Evolutionary conservation across 2,329 filamentous ascomycete species (phyloP), one percentile per base, ranked within the genome.

Genomic region (Fusarium citri): DNA sequence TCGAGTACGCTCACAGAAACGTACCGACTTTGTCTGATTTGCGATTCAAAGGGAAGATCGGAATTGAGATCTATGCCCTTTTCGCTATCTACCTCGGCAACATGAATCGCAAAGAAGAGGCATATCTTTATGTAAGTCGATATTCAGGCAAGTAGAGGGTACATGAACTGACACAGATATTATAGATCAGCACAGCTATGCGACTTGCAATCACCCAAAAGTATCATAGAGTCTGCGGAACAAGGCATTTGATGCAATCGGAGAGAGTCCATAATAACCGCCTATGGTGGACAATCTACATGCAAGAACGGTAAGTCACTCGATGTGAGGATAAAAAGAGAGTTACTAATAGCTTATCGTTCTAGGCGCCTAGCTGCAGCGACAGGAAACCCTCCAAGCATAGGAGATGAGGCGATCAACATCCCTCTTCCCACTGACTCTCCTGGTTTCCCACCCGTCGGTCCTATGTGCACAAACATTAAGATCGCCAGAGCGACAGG

Each of bases 211-310:
- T 77, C 8, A 71, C 76, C 2, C 76, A 77, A 57, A 76, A 68
- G 11, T 77, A 76, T 37, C 74, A 77, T 25, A 72, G 76, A 42
- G 67, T 74, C 18, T 74, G 72, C 11, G 72, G 72, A 37, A 74
- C 72, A 5, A 67, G 71, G 25, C 72, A 74, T 18, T 34, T 74
- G 30, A 74, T 74, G 66, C 73, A 74, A 43, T 74, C 72, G 8
- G 72, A 74, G 28, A 71, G 68, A 46, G 71, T 74, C 3, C 74
- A 76, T 14, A 65, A 75, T 23, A 76, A 76, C 2, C 70, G 74
- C 8, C 63, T 76, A 18, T 76, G 73, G 72, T 76, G 75, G 75
- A 76, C 75, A 6, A 68, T 76, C 5, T 76, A 76, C 12, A 76
- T 76, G 75, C 76, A 77, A 55, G 76, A 77, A 57, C 64, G 75